A percentile compares a stretch with the other conserved stretches of the same genome.
phyloP scores from a whole-genome alignment of 495 filamentous ascomycete genomes.

The Penicillium psychrofluorescens region DNA sequence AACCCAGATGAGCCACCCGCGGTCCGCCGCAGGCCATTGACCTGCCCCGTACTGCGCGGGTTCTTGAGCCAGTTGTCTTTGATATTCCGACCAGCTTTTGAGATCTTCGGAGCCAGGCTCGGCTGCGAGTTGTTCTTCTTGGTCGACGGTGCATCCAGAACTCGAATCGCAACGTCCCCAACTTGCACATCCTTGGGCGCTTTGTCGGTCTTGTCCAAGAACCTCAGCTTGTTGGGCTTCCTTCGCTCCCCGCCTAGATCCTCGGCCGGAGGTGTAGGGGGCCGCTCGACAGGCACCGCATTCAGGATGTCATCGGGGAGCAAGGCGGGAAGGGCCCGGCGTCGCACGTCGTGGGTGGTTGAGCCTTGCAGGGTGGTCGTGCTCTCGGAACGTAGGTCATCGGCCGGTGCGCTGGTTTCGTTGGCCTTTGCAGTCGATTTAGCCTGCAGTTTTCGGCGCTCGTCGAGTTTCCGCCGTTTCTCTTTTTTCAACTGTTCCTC shows the following conservation, averaged over 20 bases:
- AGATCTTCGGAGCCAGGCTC: slow-evolving; percentile 42
- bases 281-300: slow-evolving; percentile 32
- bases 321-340: slow-evolving; percentile 36
- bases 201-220: slow-evolving; percentile 44
- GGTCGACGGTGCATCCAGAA: slow-evolving; percentile 35
- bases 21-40: slow-evolving; percentile 35
- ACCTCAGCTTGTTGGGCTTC: slow-evolving; percentile 40
- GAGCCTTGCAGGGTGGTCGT: slow-evolving; percentile 36
- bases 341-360: slow-evolving; percentile 30
- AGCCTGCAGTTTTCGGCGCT: slow-evolving; percentile 39
- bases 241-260: slow-evolving; percentile 16
- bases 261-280: slow-evolving; percentile 32
- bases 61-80: slow-evolving; percentile 44
- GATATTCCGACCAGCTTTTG: slow-evolving; percentile 36
- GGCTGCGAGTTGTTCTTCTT: slow-evolving; percentile 22
- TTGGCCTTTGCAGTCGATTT: slow-evolving; percentile 28
- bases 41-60: slow-evolving; percentile 23
- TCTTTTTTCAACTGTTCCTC: slow-evolving; percentile 36
- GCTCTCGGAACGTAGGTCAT: slow-evolving; percentile 33
- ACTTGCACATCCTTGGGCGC: slow-evolving; percentile 47
- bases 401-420: slow-evolving; percentile 17
- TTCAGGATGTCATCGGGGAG: slow-evolving; percentile 48
- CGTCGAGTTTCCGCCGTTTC: slow-evolving; percentile 44
- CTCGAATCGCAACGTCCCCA: slow-evolving; percentile 45
- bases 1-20: slow-evolving; percentile 33